phyloP scores from a whole-genome alignment of 106 monocot species.

The Dendrobium huoshanense region DNA sequence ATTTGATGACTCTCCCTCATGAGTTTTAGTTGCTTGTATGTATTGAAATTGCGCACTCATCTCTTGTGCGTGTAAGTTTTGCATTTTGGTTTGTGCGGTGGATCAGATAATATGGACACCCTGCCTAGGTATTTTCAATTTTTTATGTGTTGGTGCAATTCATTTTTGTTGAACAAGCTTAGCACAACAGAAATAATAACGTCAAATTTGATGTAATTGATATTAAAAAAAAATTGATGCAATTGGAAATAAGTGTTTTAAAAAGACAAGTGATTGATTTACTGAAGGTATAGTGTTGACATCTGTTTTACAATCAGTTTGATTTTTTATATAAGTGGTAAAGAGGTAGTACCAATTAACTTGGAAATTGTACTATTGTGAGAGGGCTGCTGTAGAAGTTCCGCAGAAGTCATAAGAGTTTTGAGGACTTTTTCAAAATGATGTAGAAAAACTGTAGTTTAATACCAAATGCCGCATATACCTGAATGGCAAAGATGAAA shows the following conservation, averaged over 20 bases:
- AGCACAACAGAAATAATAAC: background rate
- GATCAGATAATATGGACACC: too few relatives aligned
- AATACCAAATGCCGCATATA: background rate
- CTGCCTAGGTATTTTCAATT: too few relatives aligned
- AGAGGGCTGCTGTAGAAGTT: background rate
- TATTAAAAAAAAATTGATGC: background rate
- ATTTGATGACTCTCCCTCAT: too few relatives aligned
- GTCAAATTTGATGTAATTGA: background rate
- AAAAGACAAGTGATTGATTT: background rate
- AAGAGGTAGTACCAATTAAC: background rate
- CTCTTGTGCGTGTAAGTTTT: background rate
- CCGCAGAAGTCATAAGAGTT: background rate
- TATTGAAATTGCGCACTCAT: too few relatives aligned
- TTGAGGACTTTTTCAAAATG: background rate
- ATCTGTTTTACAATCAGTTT: background rate
- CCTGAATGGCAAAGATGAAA: background rate
- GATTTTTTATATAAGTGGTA: background rate
- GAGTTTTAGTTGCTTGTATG: too few relatives aligned
- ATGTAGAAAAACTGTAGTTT: background rate
- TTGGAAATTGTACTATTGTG: slow-evolving; percentile 1
- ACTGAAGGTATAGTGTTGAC: background rate
- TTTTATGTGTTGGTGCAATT: too few relatives aligned
- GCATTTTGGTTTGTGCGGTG: too few relatives aligned
- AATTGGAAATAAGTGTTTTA: background rate
- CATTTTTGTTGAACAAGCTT: background rate